Evolutionary conservation across 73 alveolate species (phyloP).

Genomic region (Paramecium octaurelia): DNA sequence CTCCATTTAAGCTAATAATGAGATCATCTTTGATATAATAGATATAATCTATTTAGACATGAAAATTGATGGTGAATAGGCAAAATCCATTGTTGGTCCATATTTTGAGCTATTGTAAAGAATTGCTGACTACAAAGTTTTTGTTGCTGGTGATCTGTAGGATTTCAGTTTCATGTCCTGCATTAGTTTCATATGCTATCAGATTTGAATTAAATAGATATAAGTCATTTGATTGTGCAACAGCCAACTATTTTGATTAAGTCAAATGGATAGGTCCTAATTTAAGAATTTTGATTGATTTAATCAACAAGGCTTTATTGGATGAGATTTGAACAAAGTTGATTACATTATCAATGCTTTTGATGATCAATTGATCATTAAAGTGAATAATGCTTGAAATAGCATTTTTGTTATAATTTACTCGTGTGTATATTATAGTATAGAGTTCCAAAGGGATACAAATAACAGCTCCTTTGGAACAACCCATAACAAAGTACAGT

Average conservation of each 20-base stretch:
- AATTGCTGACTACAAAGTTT: not conserved
- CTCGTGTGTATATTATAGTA: not conserved
- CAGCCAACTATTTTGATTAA: not conserved
- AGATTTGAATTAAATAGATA: not conserved
- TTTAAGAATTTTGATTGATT: not conserved
- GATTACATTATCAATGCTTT: not conserved
- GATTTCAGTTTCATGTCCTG: conserved; percentile 2
- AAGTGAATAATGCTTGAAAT: not conserved
- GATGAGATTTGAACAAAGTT: not conserved
- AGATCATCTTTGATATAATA: not conserved
- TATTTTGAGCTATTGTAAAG: not conserved
- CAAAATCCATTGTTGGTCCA: not conserved
- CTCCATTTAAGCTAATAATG: not conserved
- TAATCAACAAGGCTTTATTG: not conserved
- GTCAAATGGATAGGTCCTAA: not conserved
- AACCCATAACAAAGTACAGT: not conserved
- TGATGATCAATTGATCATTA: not conserved
- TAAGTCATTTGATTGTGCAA: not conserved
- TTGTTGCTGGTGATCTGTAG: not conserved
- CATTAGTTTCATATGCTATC: not conserved
- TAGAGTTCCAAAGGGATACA: not conserved
- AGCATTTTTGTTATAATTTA: not conserved
- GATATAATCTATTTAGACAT: not conserved
- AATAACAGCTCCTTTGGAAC: not conserved
- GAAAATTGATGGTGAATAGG: not conserved